Base-by-base conservation (phyloP, 1,139 yeast species). In the Meyerozyma athensensis region DNA sequence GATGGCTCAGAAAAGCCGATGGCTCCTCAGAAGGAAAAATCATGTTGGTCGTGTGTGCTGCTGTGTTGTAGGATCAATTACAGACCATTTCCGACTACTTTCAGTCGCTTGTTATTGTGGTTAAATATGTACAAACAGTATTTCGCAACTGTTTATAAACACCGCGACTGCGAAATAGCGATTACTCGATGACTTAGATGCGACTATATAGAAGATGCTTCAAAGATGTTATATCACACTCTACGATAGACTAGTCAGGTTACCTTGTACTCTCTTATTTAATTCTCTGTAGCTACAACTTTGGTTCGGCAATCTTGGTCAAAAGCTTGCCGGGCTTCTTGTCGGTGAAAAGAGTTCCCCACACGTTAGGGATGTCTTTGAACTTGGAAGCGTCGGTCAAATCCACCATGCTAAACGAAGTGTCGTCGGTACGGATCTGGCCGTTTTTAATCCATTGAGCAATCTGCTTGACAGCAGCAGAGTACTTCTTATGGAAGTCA, bases 271-370 rank as follows among this genome's bases (percentile, higher is more conserved):
- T n/a, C n/a, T n/a, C n/a, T n/a, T n/a, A n/a, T n/a, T n/a, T n/a
- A n/a, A n/a, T n/a, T n/a, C n/a, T n/a, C n/a, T 19, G 8, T 24
- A 16, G 9, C 19, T 38, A 43, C 36, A 35, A 32, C 33, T 40
- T 35, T 8, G 30, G 26, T 12, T 43, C 38, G 6, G 48, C 34
- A 34, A 54, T 38, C 37, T 51, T 49, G 30, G 65, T 56, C 33
- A 61, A 36, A 36, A 61, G 47, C 48, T 61, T 63, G 32, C 68
- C 68, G 5, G 51, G 52, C 10, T 53, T 53, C 51, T 61, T 59
- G n/a, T 45, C 44, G 12, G 46, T 40, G 53, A 72, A 73, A 26
- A 74, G 47, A 21, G 65, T 58, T 17, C 64, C 58, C 79, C 79
- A 74, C 7, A 63, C 51, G 26, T 55, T 53, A 17, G 79, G 79